These are phyloP conservation scores for Coniochaeta prunicola DNA, from an alignment of 2,329 filamentous ascomycete genomes.

Conservation along the genomic window DNA sequence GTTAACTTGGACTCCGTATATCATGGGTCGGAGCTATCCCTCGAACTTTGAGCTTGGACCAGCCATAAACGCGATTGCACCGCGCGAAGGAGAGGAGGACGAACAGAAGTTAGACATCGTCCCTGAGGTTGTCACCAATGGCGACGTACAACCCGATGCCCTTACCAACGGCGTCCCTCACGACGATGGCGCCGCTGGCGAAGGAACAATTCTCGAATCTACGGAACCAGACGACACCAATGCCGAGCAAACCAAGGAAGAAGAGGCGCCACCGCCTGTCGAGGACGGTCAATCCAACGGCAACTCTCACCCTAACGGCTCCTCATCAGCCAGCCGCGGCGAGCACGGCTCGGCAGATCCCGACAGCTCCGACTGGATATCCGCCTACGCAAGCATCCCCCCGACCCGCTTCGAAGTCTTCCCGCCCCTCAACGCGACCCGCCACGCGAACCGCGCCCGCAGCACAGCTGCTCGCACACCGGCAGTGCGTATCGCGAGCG, in stretches of 20 bases:
- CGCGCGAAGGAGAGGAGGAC: conserved; percentile 64
- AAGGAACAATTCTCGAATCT: conserved; percentile 24
- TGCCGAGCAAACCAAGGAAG: conserved; percentile 8
- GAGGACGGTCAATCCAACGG: conserved; percentile 18
- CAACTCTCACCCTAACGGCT: conserved; percentile 3
- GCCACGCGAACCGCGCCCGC: conserved; percentile 19
- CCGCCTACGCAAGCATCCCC: conserved; percentile 52
- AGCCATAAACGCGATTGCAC: conserved; percentile 77
- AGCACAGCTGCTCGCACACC: conserved; percentile 32
- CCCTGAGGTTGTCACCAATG: conserved; percentile 19
- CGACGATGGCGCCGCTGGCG: not conserved
- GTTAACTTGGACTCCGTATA: conserved; percentile 91
- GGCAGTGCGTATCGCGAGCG: conserved; percentile 23
- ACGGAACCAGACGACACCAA: conserved; percentile 28
- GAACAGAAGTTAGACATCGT: conserved; percentile 25
- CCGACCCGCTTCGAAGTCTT: conserved; percentile 71
- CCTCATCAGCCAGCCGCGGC: not conserved
- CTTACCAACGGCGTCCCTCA: not conserved
- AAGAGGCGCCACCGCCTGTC: conserved; percentile 11
- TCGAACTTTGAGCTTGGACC: conserved; percentile 79
- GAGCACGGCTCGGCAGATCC: conserved; percentile 8
- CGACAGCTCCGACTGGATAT: conserved; percentile 32
- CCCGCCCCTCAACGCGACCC: conserved; percentile 50
- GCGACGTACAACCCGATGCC: conserved; percentile 15
- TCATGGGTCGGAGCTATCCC: conserved; percentile 83